These are phyloP conservation scores for Blastobotrys proliferans DNA, from an alignment of 1,139 yeast genomes.

Conservation along the genomic window DNA sequence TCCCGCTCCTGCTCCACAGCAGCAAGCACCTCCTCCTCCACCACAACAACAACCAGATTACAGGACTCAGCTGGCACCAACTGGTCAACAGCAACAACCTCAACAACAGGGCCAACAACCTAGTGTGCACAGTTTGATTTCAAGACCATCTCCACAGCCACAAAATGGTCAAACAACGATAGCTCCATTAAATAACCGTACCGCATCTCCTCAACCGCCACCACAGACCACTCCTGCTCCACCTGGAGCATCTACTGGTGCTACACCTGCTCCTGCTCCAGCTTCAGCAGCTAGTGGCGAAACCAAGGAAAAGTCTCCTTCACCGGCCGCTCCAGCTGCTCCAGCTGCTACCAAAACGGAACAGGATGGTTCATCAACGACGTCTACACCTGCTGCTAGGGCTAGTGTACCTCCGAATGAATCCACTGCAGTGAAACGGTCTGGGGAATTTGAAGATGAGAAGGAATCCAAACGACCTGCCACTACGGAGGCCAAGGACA, in stretches of 20 bases:
- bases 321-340: slow-evolving; percentile 3
- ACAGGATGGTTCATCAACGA: neutral
- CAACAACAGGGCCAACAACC: slow-evolving; percentile 5
- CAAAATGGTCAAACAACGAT: neutral
- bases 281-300: slow-evolving; percentile 2
- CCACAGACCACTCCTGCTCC: slow-evolving; percentile 8
- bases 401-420: neutral
- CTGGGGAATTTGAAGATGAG: slow-evolving; percentile 17
- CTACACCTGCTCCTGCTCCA: slow-evolving; percentile 9
- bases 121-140: neutral
- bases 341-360: slow-evolving; percentile 6
- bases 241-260: slow-evolving; percentile 17
- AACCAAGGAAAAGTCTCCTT: neutral
- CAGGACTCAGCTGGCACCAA: slow-evolving; percentile 20
- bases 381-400: neutral
- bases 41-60: slow-evolving; percentile 18
- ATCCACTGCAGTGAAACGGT: slow-evolving; percentile 14
- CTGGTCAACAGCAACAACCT: slow-evolving; percentile 1
- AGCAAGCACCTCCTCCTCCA: slow-evolving; percentile 4
- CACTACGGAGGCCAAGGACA: slow-evolving; percentile 16
- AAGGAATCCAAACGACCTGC: slow-evolving; percentile 16
- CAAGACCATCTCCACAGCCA: slow-evolving; percentile 4
- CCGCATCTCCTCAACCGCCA: neutral
- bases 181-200: neutral
- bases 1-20: slow-evolving; percentile 19